Base-by-base conservation (phyloP, 495 filamentous ascomycete species). In the Tuber indicum region DNA sequence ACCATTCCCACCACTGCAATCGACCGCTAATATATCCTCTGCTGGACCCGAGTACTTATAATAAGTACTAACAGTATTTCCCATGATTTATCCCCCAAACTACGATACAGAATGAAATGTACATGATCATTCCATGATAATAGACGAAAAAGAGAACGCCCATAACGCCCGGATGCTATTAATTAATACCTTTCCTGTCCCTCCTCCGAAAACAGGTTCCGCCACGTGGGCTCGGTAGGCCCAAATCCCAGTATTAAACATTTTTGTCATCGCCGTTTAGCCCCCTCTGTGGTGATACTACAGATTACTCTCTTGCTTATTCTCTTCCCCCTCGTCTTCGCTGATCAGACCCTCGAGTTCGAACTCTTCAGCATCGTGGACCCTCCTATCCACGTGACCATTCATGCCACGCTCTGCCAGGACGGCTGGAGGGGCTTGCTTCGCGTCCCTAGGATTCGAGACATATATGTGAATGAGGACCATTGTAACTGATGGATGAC, bases 271-370 rank as follows among this genome's bases (percentile, higher is more conserved):
- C 74, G 74, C 77, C 71, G 75, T 45, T 80, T 80, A 72, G 41
- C 47, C 9, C 49, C 71, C 32, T 70, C 75, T 4, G 8, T 41
- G 23, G 23, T 58, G 8, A n/a, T n/a, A n/a, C 23, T 14, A 58
- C 10, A 3, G n/a, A 26, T 26, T 58, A 26, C 52, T 58, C 52
- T 58, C 52, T 26, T 8, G 52, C 52, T 58, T 58, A 26, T 41
- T 43, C 21, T 73, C 75, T 36, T 86, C 87, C 45, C 45, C 45
- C 23, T 94, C 92, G 70, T 92, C 91, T 36, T 97, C 94, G 52
- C 91, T 94, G 81, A 98, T 96, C 42, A 99, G 85, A 0, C 94
- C 94, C 73, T 94, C 92, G 0, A 98, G 86, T 84, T 97, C 94
- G 83, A 97, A 98, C 77, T 94, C 92, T 84, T 96, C 91, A 0